phyloP scores from a whole-genome alignment of 1,284 basidiomycete genomes.

The Chiua sp. region DNA sequence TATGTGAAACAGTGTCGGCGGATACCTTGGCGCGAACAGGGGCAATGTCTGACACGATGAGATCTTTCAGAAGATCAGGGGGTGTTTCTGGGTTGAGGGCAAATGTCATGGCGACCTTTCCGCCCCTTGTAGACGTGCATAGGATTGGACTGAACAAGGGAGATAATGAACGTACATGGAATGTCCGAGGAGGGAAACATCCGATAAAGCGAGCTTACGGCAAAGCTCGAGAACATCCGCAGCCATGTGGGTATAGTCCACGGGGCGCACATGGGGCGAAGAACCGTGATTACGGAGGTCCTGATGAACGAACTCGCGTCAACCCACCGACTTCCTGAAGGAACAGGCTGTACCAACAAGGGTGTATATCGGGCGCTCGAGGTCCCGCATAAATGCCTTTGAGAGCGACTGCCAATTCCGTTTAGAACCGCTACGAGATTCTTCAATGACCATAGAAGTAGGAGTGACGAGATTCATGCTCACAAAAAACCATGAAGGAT shows the following conservation, averaged over 20 bases:
- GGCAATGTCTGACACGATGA: constrained; percentile 86
- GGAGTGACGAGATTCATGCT: constrained; percentile 24
- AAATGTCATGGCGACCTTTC: constrained; percentile 84
- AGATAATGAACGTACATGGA: constrained; percentile 66
- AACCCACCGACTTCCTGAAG: not conserved
- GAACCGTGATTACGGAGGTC: constrained; percentile 87
- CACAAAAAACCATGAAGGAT: constrained; percentile 76
- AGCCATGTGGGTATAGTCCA: constrained; percentile 79
- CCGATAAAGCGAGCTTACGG: constrained; percentile 51
- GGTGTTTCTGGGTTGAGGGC: constrained; percentile 65
- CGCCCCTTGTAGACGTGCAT: constrained; percentile 63
- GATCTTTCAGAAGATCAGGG: constrained; percentile 53
- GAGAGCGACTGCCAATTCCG: constrained; percentile 80
- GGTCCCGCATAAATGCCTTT: constrained; percentile 62
- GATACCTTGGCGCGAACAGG: constrained; percentile 70
- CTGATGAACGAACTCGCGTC: constrained; percentile 40
- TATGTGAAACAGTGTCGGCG: constrained; percentile 67
- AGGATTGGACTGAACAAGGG: not conserved
- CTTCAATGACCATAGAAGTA: not conserved
- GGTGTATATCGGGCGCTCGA: constrained; percentile 70
- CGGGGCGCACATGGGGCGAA: constrained; percentile 73
- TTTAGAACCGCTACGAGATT: constrained; percentile 67
- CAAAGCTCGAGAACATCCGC: constrained; percentile 71
- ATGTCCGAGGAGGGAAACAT: constrained; percentile 81
- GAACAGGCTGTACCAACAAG: constrained; percentile 51